Percentiles rank a stretch among this genome's conserved stretches.
Evolutionary conservation across 768 basidiomycete genomes (phyloP).

Genomic region (Inosperma sp.): DNA sequence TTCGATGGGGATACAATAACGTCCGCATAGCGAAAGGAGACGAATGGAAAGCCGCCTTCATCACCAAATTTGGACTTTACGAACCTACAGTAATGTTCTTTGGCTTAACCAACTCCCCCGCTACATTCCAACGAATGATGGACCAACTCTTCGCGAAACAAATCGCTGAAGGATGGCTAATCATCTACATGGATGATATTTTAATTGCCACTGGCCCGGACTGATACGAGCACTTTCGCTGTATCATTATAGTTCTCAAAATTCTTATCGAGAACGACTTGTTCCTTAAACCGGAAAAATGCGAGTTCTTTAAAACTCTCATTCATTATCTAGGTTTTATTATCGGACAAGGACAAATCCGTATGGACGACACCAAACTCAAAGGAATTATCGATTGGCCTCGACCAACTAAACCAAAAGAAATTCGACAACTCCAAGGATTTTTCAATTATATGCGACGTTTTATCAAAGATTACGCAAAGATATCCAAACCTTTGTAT

Average conservation of each 20-base stretch:
- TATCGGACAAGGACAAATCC: constrained; percentile 16
- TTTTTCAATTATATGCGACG: constrained; percentile 37
- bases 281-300: not conserved
- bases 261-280: not conserved
- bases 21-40: constrained; percentile 37
- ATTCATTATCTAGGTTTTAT: constrained; percentile 37
- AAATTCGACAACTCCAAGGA: constrained; percentile 39
- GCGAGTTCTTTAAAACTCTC: not conserved
- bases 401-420: constrained; percentile 22
- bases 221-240: constrained; percentile 2
- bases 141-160: constrained; percentile 24
- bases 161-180: not conserved
- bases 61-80: constrained; percentile 33
- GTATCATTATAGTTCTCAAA: not conserved
- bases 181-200: constrained; percentile 13
- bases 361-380: constrained; percentile 38
- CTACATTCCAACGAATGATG: constrained; percentile 18
- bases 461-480: constrained; percentile 32
- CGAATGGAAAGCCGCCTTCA: constrained; percentile 43
- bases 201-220: constrained; percentile 16
- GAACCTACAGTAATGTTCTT: constrained; percentile 7
- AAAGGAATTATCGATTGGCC: constrained; percentile 37
- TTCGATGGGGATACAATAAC: constrained; percentile 36
- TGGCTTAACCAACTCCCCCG: constrained; percentile 12
- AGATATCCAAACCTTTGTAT: constrained; percentile 26